Base-by-base conservation (phyloP, 352 stramenopile species). In the Phytophthora tubulina region DNA sequence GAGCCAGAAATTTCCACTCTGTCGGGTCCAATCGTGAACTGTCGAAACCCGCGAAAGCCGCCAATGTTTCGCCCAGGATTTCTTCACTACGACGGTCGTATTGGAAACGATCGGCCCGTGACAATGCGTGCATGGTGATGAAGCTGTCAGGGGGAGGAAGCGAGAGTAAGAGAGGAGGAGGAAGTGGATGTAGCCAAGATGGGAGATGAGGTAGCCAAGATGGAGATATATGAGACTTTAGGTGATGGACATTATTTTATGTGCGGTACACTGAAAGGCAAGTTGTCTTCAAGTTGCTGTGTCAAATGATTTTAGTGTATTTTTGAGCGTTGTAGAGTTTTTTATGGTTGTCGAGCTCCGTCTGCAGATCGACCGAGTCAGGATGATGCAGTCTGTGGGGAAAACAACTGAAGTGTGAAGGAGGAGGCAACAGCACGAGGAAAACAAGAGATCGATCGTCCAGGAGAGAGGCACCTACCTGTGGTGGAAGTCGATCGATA, bases 11-110 rank as follows among this genome's bases (percentile, higher is more conserved):
- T 15, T 67, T 59, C 79, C 78, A 91, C 31, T 84, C 57, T 1
- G n/a, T 27, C 14, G 59, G 56, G 33, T 80, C 72, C 38, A 85
- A 42, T 9, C 59, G 70, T 0, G 57, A 57, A 39, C 68, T 79
- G 63, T 90, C 79, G 74, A 81, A 86, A 9, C 48, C 58, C 14
- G 73, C 67, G 54, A 89, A 75, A 14, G 71, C 78, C 11, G 70
- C 79, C 42, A 89, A 64, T 30, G 79, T 74, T 44, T 91, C 84
- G 54, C 80, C 76, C 48, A 90, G 71, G 15, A 84, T 50, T 42
- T 63, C 65, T 50, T 90, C 79, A 45, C 80, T 88, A 31, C 74
- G 70, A 45, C 75, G 70, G 46, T 91, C 81, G 30, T 56, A 82
- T 39, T 60, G 56, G 41, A 75, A 54, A 14, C 80, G 81, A 72